Conservation (phyloP, 2,329 filamentous ascomycete species). For the Epichloe festucae region DNA sequence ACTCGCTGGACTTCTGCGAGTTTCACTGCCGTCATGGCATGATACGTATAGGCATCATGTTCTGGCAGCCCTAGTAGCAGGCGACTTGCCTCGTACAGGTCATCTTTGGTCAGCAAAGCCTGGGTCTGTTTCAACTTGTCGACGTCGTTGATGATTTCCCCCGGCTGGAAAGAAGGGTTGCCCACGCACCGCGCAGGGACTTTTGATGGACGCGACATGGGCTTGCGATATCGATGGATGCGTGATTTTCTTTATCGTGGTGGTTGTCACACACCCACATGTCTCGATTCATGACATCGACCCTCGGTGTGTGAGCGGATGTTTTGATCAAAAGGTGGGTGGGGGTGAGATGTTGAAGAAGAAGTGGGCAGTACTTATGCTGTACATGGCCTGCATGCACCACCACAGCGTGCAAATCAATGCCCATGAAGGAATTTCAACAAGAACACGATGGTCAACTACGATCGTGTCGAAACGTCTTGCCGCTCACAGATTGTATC, state of each 20-base stretch:
- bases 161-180: conserved; percentile 30
- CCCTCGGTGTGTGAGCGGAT: no score
- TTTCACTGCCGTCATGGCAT: conserved; percentile 36
- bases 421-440: no score
- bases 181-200: conserved; percentile 30
- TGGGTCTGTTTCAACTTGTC: conserved; percentile 23
- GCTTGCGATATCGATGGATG: not conserved
- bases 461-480: no score
- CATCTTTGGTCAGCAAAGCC: conserved; percentile 27
- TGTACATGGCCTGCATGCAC: no score
- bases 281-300: no score
- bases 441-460: no score
- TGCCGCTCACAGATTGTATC: no score
- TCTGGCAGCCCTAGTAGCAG: conserved; percentile 31
- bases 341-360: no score
- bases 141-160: conserved; percentile 24
- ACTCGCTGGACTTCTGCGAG: conserved; percentile 35
- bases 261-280: not conserved
- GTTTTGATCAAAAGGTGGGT: no score
- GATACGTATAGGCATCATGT: conserved; percentile 35
- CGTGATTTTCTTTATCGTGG: not conserved
- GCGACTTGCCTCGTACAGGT: conserved; percentile 31
- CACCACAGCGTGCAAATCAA: no score
- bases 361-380: no score
- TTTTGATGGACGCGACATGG: conserved; percentile 16